Conservation (phyloP, 2,329 filamentous ascomycete species). For the Beauveria varroae region DNA sequence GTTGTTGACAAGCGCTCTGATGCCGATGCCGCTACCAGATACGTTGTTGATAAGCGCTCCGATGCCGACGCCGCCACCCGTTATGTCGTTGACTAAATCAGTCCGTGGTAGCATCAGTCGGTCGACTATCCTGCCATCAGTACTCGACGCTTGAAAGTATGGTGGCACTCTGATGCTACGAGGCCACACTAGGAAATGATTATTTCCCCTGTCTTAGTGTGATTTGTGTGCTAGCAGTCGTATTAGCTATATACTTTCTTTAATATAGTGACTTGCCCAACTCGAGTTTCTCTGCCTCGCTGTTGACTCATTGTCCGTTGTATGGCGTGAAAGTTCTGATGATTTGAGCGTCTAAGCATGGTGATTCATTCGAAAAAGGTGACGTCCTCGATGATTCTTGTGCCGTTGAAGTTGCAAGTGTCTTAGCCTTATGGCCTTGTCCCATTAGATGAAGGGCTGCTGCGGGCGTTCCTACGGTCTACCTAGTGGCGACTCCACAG, state of each 20-base stretch:
- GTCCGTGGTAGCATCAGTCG: background rate
- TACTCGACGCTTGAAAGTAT: background rate
- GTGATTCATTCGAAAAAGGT: too few relatives aligned
- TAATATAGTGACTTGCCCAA: background rate
- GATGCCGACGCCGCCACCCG: background rate
- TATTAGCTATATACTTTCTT: conserved; percentile 1
- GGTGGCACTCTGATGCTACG: background rate
- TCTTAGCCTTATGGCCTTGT: background rate
- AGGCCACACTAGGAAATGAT: background rate
- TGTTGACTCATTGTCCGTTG: background rate
- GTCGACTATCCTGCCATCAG: background rate
- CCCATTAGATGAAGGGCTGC: background rate
- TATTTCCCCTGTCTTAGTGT: background rate
- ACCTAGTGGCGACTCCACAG: background rate
- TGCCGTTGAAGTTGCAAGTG: background rate
- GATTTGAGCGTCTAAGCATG: too few relatives aligned
- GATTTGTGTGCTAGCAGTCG: background rate
- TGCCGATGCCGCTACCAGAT: background rate
- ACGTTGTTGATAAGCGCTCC: conserved; percentile 4
- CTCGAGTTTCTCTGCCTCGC: background rate
- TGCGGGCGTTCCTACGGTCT: background rate
- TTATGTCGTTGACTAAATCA: conserved; percentile 4
- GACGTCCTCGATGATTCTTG: too few relatives aligned
- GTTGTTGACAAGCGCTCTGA: conserved; percentile 1
- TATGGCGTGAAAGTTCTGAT: background rate